Conservation (phyloP, 2,329 filamentous ascomycete species). For the Alternaria panax region DNA sequence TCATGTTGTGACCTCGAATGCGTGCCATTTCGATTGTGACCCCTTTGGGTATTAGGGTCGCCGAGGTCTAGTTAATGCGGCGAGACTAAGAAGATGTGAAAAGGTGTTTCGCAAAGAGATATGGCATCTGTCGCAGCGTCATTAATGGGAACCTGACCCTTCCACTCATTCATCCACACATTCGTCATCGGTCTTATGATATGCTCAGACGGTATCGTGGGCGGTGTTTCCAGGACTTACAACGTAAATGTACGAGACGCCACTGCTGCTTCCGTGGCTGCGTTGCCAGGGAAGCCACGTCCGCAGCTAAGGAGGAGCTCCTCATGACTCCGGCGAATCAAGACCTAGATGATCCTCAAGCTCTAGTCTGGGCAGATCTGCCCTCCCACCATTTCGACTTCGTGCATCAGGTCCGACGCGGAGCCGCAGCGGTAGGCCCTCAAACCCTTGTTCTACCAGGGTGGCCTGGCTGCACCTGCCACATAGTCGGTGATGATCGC, state of each 20-base stretch:
- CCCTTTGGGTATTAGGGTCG: constrained; percentile 3
- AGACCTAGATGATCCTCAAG: constrained; percentile 5
- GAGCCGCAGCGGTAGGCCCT: constrained; percentile 36
- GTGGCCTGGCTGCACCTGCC: constrained; percentile 23
- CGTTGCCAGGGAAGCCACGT: constrained; percentile 17
- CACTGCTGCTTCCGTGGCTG: constrained; percentile 5
- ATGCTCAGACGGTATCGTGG: not conserved
- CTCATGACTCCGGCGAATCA: constrained; percentile 15
- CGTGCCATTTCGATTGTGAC: constrained; percentile 7
- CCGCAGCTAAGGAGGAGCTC: constrained; percentile 22
- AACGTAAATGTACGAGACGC: constrained; percentile 2
- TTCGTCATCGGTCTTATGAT: not conserved
- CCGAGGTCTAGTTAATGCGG: constrained; percentile 4
- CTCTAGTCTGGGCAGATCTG: constrained; percentile 20
- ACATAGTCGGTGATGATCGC: constrained; percentile 25
- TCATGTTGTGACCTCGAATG: constrained; percentile 6
- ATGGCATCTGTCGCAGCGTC: not conserved
- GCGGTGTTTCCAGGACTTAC: not conserved
- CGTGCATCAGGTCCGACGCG: constrained; percentile 22
- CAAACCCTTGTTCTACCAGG: constrained; percentile 12
- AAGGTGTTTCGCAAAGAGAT: not conserved
- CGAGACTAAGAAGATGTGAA: not conserved
- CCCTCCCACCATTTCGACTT: constrained; percentile 23
- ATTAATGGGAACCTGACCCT: not conserved
- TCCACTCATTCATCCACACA: not conserved